Evolutionary conservation across 1,284 basidiomycete genomes (phyloP).

Genomic region (Albatrellus sp.): DNA sequence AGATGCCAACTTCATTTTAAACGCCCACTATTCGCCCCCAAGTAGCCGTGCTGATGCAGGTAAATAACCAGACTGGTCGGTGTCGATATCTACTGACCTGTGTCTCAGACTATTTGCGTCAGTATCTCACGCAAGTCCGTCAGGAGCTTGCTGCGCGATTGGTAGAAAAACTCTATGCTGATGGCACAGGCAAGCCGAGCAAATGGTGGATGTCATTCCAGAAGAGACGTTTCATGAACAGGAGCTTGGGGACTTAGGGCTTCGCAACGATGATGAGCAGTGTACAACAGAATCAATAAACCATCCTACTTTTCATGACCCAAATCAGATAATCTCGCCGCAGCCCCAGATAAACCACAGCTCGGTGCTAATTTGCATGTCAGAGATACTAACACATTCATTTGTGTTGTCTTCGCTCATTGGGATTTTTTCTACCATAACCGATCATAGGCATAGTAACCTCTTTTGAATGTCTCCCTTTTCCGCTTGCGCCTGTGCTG

Average conservation of each 20-base stretch:
- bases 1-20: constrained; percentile 91
- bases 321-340: not conserved
- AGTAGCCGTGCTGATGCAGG: constrained; percentile 73
- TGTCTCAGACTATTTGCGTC: constrained; percentile 67
- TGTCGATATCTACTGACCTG: constrained; percentile 3
- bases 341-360: no score
- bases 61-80: constrained; percentile 26
- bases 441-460: constrained; percentile 74
- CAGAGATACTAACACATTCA: constrained; percentile 14
- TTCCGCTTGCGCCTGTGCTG: constrained; percentile 60
- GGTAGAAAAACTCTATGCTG: constrained; percentile 79
- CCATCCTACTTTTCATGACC: not conserved
- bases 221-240: constrained; percentile 92
- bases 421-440: constrained; percentile 79
- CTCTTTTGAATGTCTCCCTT: constrained; percentile 40
- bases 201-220: constrained; percentile 99
- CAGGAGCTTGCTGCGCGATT: constrained; percentile 85
- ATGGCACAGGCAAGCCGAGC: constrained; percentile 82
- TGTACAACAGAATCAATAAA: constrained; percentile 18
- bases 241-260: constrained; percentile 53
- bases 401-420: constrained; percentile 55
- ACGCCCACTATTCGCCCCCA: constrained; percentile 83
- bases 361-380: not conserved
- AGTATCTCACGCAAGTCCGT: constrained; percentile 86
- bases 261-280: constrained; percentile 10